phyloP scores from a whole-genome alignment of 1,284 basidiomycete species.

The Phenoliferia sp. region DNA sequence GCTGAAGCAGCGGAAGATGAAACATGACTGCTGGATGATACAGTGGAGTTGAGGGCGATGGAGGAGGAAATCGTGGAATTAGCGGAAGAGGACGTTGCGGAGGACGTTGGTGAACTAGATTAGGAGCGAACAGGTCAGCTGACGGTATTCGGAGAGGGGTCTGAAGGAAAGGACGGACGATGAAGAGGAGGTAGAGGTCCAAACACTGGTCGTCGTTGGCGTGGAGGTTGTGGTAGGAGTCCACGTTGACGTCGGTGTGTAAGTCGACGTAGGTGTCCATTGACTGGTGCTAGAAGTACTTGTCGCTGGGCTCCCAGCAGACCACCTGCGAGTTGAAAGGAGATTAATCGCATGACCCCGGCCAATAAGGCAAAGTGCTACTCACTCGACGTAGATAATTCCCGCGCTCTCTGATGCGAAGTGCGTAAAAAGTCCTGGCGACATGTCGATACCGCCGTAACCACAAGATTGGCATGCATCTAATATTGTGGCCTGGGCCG shows the following conservation, averaged over 20 bases:
- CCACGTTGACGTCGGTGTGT: neutral
- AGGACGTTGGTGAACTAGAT: constrained; percentile 41
- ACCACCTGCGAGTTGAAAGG: too few relatives aligned
- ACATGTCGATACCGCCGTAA: constrained; percentile 69
- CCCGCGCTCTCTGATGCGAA: constrained; percentile 39
- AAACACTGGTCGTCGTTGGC: neutral
- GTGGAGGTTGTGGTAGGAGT: neutral
- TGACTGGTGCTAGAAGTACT: too few relatives aligned
- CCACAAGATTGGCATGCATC: constrained; percentile 69
- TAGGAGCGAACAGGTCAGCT: constrained; percentile 38
- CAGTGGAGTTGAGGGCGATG: neutral
- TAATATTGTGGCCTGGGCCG: constrained; percentile 56
- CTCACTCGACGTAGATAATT: neutral
- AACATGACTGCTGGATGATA: neutral
- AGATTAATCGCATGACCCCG: too few relatives aligned
- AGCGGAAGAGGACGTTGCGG: constrained; percentile 4
- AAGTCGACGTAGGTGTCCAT: neutral
- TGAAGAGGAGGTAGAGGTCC: neutral
- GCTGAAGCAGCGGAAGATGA: neutral
- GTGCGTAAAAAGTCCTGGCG: constrained; percentile 60
- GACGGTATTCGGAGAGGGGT: neutral
- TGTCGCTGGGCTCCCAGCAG: too few relatives aligned
- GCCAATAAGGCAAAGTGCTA: too few relatives aligned
- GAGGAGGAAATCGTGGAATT: neutral
- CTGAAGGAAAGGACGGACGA: neutral